Conservation (phyloP, 768 basidiomycete species). For the Suillus sp. region DNA sequence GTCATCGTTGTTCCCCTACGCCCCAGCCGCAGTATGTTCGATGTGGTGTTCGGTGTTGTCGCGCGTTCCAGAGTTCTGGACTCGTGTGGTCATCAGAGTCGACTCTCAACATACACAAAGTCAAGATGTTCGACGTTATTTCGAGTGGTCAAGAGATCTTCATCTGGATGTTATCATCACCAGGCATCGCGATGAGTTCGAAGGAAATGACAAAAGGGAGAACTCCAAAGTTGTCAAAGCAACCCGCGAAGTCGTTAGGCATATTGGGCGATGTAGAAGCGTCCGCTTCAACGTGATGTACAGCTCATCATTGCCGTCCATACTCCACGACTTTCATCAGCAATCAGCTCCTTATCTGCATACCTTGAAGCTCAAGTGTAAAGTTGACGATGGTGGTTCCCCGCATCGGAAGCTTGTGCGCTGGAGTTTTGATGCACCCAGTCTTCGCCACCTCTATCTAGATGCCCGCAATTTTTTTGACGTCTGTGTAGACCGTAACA, state of each 20-base stretch:
- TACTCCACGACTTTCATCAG: constrained; percentile 2
- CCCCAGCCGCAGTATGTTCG: constrained; percentile 14
- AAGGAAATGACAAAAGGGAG: not conserved
- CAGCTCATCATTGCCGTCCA: constrained; percentile 13
- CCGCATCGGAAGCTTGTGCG: not conserved
- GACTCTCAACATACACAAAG: constrained; percentile 3
- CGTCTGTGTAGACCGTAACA: constrained; percentile 7
- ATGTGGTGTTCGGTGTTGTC: constrained; percentile 11
- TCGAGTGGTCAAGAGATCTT: constrained; percentile 14
- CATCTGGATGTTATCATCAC: constrained; percentile 13
- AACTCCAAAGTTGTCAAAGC: not conserved
- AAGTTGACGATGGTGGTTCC: constrained; percentile 9
- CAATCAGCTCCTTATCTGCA: constrained; percentile 3
- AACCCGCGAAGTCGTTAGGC: not conserved
- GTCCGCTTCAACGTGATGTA: constrained; percentile 6
- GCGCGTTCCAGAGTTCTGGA: constrained; percentile 15
- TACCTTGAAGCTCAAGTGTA: constrained; percentile 10
- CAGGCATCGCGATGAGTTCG: constrained; percentile 6
- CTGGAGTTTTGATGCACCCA: constrained; percentile 8
- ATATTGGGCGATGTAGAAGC: constrained; percentile 14
- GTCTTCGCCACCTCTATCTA: constrained; percentile 3
- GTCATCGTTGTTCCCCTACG: constrained; percentile 12
- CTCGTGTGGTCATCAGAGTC: constrained; percentile 13
- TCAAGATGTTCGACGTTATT: constrained; percentile 4
- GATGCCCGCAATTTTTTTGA: constrained; percentile 9